Percentiles rank a stretch among this genome's conserved stretches.
phyloP scores from a whole-genome alignment of 2,329 filamentous ascomycete species.

The Aureobasidium pullulans region DNA sequence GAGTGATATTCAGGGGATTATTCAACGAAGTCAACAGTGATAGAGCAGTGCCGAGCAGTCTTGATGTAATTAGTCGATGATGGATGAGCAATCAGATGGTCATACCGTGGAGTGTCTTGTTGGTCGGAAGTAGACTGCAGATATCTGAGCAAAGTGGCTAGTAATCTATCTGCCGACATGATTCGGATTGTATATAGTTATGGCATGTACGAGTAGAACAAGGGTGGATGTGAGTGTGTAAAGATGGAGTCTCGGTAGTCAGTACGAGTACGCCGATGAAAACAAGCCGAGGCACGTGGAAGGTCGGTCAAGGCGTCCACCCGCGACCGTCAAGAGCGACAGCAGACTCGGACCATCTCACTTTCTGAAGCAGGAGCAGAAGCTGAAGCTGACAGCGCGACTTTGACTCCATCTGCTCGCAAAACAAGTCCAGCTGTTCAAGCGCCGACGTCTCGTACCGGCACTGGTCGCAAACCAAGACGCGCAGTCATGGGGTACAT shows the following conservation, averaged over 20 bases:
- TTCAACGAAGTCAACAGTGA: conserved; percentile 61
- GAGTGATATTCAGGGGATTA: conserved; percentile 66
- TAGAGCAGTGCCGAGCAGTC: conserved; percentile 57
- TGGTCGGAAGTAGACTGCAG: conserved; percentile 51
- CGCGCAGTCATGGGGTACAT: conserved; percentile 1
- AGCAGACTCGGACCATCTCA: not conserved
- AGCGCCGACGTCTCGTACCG: too few species aligned
- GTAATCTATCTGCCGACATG: conserved; percentile 61
- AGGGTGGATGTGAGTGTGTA: not conserved
- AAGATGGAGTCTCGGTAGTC: too few species aligned
- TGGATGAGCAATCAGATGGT: not conserved
- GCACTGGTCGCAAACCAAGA: not conserved
- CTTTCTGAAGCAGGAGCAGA: too few species aligned
- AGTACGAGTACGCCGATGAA: too few species aligned
- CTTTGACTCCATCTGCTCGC: too few species aligned
- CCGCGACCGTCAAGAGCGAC: not conserved
- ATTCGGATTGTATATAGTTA: conserved; percentile 10
- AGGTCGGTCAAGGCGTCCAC: not conserved
- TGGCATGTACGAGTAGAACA: not conserved
- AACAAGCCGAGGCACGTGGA: not conserved
- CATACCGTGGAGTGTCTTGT: conserved; percentile 53
- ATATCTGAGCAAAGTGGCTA: conserved; percentile 59
- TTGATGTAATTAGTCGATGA: conserved; percentile 21
- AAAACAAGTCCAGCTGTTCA: too few species aligned
- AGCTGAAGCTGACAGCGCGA: too few species aligned